A percentile compares a stretch with the other conserved stretches of the same genome.
Evolutionary conservation across 148 eudicot species (phyloP).

Genomic region (Camellia sinensis): DNA sequence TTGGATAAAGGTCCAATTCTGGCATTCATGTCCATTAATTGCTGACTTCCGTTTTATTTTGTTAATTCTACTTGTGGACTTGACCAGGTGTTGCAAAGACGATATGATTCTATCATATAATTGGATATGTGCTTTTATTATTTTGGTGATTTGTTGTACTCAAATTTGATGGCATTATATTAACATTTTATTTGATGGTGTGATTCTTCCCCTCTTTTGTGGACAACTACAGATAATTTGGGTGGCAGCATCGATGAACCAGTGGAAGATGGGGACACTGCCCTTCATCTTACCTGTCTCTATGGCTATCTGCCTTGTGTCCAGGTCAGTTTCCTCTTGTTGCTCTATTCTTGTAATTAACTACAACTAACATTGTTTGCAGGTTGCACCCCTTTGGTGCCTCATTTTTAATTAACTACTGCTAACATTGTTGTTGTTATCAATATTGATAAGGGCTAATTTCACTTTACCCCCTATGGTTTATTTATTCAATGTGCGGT

Average conservation of each 20-base stretch:
- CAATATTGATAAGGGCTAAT: no score
- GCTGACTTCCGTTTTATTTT: no score
- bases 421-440: neutral
- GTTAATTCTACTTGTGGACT: no score
- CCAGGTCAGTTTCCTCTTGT: slow-evolving; percentile 47
- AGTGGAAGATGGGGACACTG: slow-evolving; percentile 89
- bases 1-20: no score
- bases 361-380: neutral
- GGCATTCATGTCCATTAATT: no score
- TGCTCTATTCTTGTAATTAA: neutral
- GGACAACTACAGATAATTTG: slow-evolving; percentile 56
- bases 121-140: neutral
- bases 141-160: neutral
- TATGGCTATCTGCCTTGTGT: slow-evolving; percentile 81
- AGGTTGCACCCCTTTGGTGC: no score
- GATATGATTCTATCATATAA: no score
- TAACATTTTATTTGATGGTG: neutral
- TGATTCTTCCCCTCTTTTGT: slow-evolving; percentile 10
- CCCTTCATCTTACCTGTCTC: slow-evolving; percentile 84
- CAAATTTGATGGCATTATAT: neutral
- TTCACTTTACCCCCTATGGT: no score
- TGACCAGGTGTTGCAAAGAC: no score
- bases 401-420: neutral
- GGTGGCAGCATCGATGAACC: slow-evolving; percentile 71
- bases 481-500: no score